A percentile compares a stretch with the other conserved stretches of the same genome.
Evolutionary conservation across 1,284 basidiomycete species (phyloP).

Genomic region (Heterobasidion irregulare): DNA sequence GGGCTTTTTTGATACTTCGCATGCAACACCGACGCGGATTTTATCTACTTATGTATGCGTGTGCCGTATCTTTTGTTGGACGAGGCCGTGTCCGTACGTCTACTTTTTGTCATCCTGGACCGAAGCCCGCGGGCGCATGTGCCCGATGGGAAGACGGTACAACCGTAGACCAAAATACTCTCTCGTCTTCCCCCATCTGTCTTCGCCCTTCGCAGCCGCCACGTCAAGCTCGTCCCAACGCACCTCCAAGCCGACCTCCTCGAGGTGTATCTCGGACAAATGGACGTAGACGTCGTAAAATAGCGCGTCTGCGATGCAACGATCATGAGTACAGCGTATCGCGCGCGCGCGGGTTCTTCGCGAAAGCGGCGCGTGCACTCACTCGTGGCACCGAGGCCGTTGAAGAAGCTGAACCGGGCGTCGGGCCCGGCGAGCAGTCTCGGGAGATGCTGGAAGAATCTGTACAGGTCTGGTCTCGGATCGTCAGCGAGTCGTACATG

Average conservation of each 20-base stretch:
- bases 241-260: conserved; percentile 70
- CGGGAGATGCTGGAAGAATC: conserved; percentile 81
- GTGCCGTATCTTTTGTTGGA: too few species aligned
- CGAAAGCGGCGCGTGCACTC: conserved; percentile 15
- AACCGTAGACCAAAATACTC: conserved; percentile 65
- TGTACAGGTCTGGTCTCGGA: conserved; percentile 47
- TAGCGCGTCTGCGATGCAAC: conserved; percentile 48
- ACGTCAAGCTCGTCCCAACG: conserved; percentile 72
- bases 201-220: conserved; percentile 29
- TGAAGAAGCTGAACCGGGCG: conserved; percentile 92
- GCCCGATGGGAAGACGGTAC: conserved; percentile 55
- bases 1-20: not conserved
- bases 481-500: not conserved
- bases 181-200: conserved; percentile 62
- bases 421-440: conserved; percentile 72
- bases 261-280: conserved; percentile 81
- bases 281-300: conserved; percentile 92
- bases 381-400: conserved; percentile 95
- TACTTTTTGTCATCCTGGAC: too few species aligned
- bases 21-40: too few species aligned
- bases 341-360: not conserved
- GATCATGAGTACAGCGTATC: not conserved
- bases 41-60: too few species aligned
- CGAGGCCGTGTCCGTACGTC: too few species aligned
- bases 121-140: not conserved